Base-by-base conservation (phyloP, 2,329 filamentous ascomycete genomes). In the Rutstroemia sp. region DNA sequence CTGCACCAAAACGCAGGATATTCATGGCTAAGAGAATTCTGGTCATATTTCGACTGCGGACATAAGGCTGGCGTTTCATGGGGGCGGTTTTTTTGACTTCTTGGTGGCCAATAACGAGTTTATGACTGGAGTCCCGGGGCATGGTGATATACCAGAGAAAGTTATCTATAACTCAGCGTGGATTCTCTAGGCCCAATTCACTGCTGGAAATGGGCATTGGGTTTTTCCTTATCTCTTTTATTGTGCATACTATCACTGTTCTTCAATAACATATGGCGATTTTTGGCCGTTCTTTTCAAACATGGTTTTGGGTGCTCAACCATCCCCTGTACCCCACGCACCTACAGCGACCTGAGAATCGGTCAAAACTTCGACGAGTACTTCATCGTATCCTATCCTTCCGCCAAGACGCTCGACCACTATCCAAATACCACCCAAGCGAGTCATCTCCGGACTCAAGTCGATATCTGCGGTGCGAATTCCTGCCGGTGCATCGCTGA, bases 381-480 rank as follows among this genome's bases (percentile, higher is more conserved):
- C 78, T 56, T 74, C 71, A 66, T 80, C 77, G 54, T 74, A 52
- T 64, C 67, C 64, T 19, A 61, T 58, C 38, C 62, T 61, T 16
- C 54, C 80, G n/a, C 84, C 87, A 65, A 92, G 79, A 61, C 87
- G 80, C 71, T 96, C 91, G 44, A 96, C 75, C 5, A 96, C 86
- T 53, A 96, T 75, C 87, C 88, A 95, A 57, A 91, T 70, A 17
- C 84, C 84, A 19, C 80, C 79, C 9, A 72, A 72, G 30, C 72
- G 72, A 57, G 76, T 73, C 61, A 79, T 71, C n/a, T 75, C 77
- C 0, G 89, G 87, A 46, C 84, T 82, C 44, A 96, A 72, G 71
- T 95, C 86, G 51, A 95, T 78, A 61, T 92, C 86, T 14, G 82
- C 76, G 1, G 87, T 88, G 49, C 88, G 79, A 25, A 95, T 77